phyloP scores from a whole-genome alignment of 306 rosid species.

The Begonia peltatifolia region DNA sequence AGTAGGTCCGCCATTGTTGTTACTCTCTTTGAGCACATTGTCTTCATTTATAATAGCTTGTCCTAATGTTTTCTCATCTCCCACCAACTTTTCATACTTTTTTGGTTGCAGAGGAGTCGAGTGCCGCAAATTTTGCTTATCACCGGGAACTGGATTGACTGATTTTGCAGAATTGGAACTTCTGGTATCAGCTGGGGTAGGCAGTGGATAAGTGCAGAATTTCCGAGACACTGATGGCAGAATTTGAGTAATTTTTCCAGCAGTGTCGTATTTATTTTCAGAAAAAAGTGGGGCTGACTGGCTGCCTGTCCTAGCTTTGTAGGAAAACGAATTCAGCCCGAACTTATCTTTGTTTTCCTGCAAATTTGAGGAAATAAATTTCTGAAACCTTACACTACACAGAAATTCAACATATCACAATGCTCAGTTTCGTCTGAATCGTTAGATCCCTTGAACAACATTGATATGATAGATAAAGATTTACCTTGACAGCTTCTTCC shows the following conservation, averaged over 20 bases:
- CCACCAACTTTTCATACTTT: slow-evolving; percentile 27
- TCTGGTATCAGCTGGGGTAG: slow-evolving; percentile 63
- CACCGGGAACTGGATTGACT: too few relatives aligned
- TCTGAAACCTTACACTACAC: too few relatives aligned
- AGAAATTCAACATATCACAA: too few relatives aligned
- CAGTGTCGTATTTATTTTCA: slow-evolving; percentile 40
- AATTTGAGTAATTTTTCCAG: slow-evolving; percentile 46
- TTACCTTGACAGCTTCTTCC: slow-evolving; percentile 42
- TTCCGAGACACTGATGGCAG: slow-evolving; percentile 62
- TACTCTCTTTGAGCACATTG: slow-evolving; percentile 66
- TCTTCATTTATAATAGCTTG: slow-evolving; percentile 21
- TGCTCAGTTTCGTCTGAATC: too few relatives aligned
- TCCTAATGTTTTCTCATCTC: slow-evolving; percentile 31
- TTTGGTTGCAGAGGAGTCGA: slow-evolving; percentile 53
- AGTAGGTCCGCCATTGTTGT: slow-evolving; percentile 34
- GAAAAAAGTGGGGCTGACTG: slow-evolving; percentile 93
- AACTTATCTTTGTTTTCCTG: slow-evolving; percentile 58
- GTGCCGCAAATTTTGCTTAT: too few relatives aligned
- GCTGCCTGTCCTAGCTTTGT: slow-evolving; percentile 36
- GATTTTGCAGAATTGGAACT: slow-evolving; percentile 28
- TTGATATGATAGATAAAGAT: neutral
- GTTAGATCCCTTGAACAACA: too few relatives aligned
- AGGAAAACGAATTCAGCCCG: slow-evolving; percentile 37
- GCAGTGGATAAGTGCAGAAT: slow-evolving; percentile 47
- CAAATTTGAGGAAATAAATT: slow-evolving; percentile 7